These are phyloP conservation scores for Benincasa hispida DNA, from an alignment of 306 rosid species.

Conservation along the genomic window DNA sequence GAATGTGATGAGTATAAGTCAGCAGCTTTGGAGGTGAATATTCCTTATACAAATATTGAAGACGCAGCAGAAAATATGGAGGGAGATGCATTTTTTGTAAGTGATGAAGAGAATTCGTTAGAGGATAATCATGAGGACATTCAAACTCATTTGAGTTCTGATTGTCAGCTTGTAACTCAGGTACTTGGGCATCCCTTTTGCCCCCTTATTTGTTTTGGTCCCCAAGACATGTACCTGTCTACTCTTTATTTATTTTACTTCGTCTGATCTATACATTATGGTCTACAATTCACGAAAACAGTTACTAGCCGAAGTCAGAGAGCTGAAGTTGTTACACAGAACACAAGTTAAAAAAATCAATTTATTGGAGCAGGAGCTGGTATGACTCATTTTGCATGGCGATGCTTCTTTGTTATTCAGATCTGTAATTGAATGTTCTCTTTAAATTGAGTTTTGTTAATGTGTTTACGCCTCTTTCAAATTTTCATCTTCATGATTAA, in stretches of 20 bases:
- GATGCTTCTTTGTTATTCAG: background rate
- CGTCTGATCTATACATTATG: background rate
- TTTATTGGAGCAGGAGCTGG: constrained; percentile 35
- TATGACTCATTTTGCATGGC: constrained; percentile 5
- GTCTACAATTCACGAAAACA: background rate
- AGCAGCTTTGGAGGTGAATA: background rate
- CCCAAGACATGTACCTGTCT: background rate
- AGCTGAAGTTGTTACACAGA: constrained; percentile 22
- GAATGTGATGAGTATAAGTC: constrained; percentile 1
- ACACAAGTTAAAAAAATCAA: constrained; percentile 19
- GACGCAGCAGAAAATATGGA: no score
- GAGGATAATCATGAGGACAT: background rate
- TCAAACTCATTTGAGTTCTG: background rate
- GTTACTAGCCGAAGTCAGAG: constrained; percentile 22
- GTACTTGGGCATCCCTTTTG: constrained; percentile 11
- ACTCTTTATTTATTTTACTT: background rate
- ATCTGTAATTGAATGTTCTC: background rate
- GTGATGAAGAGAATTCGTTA: background rate
- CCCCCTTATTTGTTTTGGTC: background rate
- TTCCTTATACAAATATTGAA: no score
- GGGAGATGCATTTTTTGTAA: background rate
- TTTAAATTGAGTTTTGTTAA: background rate
- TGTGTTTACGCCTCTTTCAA: background rate
- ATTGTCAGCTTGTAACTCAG: constrained; percentile 11
- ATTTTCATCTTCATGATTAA: background rate